Evolutionary conservation across 768 basidiomycete species (phyloP), one percentile per base, ranked within the genome.

Genomic region (Gymnopilus dilepis): DNA sequence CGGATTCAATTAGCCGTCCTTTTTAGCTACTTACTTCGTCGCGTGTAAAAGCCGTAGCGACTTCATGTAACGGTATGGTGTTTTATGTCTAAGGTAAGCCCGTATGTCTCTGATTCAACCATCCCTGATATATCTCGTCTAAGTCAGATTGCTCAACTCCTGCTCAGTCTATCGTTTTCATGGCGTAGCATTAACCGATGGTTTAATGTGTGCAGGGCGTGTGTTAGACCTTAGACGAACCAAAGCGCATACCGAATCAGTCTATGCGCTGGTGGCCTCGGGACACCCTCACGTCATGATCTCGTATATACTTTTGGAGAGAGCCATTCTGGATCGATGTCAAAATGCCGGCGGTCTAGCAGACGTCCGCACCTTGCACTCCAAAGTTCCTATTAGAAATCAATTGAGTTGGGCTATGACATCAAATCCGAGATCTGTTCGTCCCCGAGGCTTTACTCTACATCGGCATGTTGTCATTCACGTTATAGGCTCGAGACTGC

Each of bases 381-480:
- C 45, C 28, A 48, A 28, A 26, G 22, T 26, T 21, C 22, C 5
- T 28, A 17, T 50, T 28, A 50, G 47, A 13, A 30, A n/a, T 50
- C 47, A 50, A 50, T 50, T 50, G 26, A 50, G 31, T 50, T 50
- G 0, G 17, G 1, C 28, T 17, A 28, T 17, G 15, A 17, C 28
- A 50, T 50, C 47, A 50, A 50, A 50, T 30, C 47, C 47, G 47
- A 50, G 28, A 50, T 31, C 26, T 50, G n/a, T 31, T 50, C 47
- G 47, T 50, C 47, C 47, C 47, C 47, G 47, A 50, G 47, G 47
- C 47, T 4, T 50, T 50, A 50, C 47, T 50, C 28, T 30, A 50
- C 47, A 31, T 50, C 47, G 47, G 28, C n/a, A 50, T 50, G 31
- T 50, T 50, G n/a, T 31, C 19, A 12, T 50, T 31, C 47, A 50